Evolutionary conservation across 169 alveolate species (phyloP).

Genomic region (Plasmodium fragile): DNA sequence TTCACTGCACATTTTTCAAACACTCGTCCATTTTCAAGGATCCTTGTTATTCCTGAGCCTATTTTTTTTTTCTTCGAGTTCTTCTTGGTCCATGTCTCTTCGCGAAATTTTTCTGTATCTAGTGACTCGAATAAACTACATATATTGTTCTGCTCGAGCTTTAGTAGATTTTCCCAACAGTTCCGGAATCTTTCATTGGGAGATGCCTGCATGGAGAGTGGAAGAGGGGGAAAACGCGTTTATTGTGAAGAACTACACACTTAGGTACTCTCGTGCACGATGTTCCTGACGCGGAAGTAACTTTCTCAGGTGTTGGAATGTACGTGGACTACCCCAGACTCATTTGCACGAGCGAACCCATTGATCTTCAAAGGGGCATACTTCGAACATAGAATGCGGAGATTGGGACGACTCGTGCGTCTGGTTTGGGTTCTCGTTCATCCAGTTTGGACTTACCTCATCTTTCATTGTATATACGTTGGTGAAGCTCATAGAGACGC

Average conservation of each 20-base stretch:
- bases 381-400: not conserved
- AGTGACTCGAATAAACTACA: conserved; percentile 65
- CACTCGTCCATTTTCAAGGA: conserved; percentile 86
- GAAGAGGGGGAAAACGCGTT: not conserved
- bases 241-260: not conserved
- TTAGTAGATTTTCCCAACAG: conserved; percentile 77
- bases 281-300: not conserved
- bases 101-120: conserved; percentile 73
- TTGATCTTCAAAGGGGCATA: not conserved
- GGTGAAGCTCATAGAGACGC: not conserved
- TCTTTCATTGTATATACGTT: conserved; percentile 43
- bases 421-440: not conserved
- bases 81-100: conserved; percentile 83
- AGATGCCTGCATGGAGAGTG: conserved; percentile 4
- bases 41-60: conserved; percentile 87
- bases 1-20: conserved; percentile 90
- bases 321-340: not conserved
- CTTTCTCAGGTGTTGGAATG: not conserved
- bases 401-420: not conserved
- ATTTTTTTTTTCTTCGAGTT: conserved; percentile 56
- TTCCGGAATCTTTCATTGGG: conserved; percentile 80
- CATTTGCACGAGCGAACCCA: not conserved
- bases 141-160: conserved; percentile 60
- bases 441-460: conserved; percentile 37
- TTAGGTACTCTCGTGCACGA: not conserved